phyloP scores from a whole-genome alignment of 768 basidiomycete species.

The Lepiota subincarnata region DNA sequence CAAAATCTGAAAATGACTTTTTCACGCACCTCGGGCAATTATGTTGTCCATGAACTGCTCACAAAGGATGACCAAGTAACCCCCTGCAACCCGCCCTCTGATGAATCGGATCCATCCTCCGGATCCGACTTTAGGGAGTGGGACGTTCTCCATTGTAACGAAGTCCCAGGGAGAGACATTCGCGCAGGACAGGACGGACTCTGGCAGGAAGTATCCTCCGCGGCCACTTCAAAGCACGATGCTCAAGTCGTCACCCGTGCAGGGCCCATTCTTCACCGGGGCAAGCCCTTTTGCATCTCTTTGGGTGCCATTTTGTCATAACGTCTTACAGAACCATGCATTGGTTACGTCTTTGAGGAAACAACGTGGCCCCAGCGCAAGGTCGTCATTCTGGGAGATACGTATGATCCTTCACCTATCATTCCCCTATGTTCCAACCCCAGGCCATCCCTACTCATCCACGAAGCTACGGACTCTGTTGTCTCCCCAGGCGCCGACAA shows the following conservation, averaged over 20 bases:
- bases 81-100: conserved; percentile 36
- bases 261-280: conserved; percentile 72
- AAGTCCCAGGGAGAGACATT: conserved; percentile 61
- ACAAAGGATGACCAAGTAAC: conserved; percentile 48
- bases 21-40: conserved; percentile 54
- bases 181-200: conserved; percentile 50
- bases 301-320: conserved; percentile 1
- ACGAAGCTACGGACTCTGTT: conserved; percentile 78
- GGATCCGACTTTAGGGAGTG: conserved; percentile 18
- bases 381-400: conserved; percentile 77
- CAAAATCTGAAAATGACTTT: conserved; percentile 65
- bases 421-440: conserved; percentile 50
- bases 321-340: conserved; percentile 55
- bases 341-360: conserved; percentile 76
- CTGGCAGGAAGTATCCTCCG: conserved; percentile 55
- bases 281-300: conserved; percentile 31
- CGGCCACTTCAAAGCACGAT: conserved; percentile 32
- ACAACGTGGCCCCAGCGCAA: conserved; percentile 46
- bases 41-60: conserved; percentile 78
- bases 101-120: conserved; percentile 10
- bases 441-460: conserved; percentile 66
- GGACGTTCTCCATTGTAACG: conserved; percentile 56
- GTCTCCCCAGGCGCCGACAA: conserved; percentile 56
- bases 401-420: conserved; percentile 57
- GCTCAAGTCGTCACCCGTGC: conserved; percentile 56